Evolutionary conservation across 371 early-diverging fungal species (phyloP), one percentile per base, ranked within the genome.

Genomic region (Mortierella sp.): DNA sequence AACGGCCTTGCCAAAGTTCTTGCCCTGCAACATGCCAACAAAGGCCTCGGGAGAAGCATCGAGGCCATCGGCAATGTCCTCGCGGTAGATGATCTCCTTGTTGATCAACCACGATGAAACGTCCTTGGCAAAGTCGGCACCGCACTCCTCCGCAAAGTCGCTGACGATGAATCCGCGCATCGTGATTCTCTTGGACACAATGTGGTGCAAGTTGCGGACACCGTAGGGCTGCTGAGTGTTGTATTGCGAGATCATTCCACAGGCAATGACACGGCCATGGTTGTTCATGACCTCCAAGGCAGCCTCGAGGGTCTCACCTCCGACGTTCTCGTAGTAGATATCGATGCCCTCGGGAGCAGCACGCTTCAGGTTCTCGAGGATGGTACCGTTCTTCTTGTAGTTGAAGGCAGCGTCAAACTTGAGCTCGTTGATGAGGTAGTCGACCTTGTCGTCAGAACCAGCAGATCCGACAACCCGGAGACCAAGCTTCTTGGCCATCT

Each of bases 261-360:
- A 88, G 43, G 84, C 83, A 68, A 86, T 71, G 77, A 93, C 85
- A 34, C 94, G 89, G 2, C 89, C 92, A 66, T 86, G 74, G 26
- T 45, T 31, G 79, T 90, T 91, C 85, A 88, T 86, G 53, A 74
- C 68, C 29, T 77, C 68, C 47, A 93, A 77, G 0, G 88, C 92
- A 2, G 90, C 90, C 53, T 94, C 94, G 14, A 94, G 88, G 66
- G 87, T 87, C 81, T 91, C 89, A 41, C 93, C 94, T 44, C 95
- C 95, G n/a, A 94, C 93, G 70, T 92, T 90, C 55, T 93, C 93
- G 80, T 86, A 94, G 86, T 91, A 92, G 76, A 91, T 90, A 69
- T 94, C 93, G 67, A 94, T 90, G 37, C 94, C 94, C n/a, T 90
- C 86, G 47, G 92, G 93, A 47, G 89, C 89, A 4, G 64, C 68